phyloP scores from a whole-genome alignment of 306 rosid species.

The Hippophae rhamnoides region DNA sequence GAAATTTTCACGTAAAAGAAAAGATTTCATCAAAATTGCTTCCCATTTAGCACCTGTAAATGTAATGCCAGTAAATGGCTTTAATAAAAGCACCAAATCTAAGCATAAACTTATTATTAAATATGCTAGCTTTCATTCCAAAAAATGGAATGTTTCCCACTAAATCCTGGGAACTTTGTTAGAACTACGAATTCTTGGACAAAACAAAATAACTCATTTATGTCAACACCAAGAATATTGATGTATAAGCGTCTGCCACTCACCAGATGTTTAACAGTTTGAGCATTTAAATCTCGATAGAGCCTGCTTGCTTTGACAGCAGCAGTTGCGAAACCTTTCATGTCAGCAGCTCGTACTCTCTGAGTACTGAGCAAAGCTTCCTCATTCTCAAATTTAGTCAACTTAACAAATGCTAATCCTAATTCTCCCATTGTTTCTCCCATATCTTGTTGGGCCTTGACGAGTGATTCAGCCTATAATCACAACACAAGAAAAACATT shows the following conservation, averaged over 20 bases:
- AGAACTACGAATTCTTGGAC: not conserved
- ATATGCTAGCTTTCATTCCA: conserved; percentile 5
- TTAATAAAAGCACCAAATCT: conserved; percentile 1
- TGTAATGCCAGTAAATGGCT: too few species aligned
- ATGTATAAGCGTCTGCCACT: conserved; percentile 2
- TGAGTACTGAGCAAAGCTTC: conserved; percentile 59
- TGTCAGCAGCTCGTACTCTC: conserved; percentile 64
- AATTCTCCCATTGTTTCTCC: conserved; percentile 90
- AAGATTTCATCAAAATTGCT: conserved; percentile 8
- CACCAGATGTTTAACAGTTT: conserved; percentile 94
- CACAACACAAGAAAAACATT: conserved; percentile 8
- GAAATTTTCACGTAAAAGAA: not conserved
- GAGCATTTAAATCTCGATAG: conserved; percentile 79
- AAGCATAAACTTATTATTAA: not conserved
- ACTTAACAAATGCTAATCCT: conserved; percentile 72
- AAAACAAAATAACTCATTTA: conserved; percentile 3
- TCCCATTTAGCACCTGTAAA: not conserved
- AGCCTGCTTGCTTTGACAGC: conserved; percentile 91
- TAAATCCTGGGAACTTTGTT: not conserved
- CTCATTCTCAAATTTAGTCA: conserved; percentile 84
- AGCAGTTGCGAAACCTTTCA: conserved; percentile 82
- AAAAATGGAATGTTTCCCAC: conserved; percentile 3
- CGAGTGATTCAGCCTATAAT: conserved; percentile 84
- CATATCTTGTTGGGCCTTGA: conserved; percentile 90
- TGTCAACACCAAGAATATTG: not conserved